Conservation (phyloP, 257 asterid species). For the Jacaranda mimosifolia region DNA sequence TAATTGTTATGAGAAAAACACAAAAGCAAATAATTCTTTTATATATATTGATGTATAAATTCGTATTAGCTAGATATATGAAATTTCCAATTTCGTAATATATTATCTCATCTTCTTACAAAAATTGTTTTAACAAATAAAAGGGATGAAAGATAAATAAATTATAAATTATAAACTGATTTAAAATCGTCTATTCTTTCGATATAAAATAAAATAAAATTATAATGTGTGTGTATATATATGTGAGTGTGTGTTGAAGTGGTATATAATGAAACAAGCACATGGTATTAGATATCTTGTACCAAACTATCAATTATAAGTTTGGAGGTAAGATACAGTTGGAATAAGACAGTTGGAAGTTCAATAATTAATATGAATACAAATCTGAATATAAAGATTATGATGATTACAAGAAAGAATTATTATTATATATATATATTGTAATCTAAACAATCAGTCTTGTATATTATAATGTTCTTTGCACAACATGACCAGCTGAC, state of each 20-base stretch:
- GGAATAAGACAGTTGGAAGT: neutral
- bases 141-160: no score
- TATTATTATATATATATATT: neutral
- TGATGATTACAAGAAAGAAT: conserved; percentile 1
- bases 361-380: conserved; percentile 19
- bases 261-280: neutral
- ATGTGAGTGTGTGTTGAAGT: neutral
- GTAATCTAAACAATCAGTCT: neutral
- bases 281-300: neutral
- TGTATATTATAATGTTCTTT: neutral
- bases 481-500: neutral
- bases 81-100: no score
- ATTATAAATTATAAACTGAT: no score
- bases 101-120: no score
- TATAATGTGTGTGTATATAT: no score
- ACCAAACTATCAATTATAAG: neutral
- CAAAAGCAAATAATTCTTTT: no score
- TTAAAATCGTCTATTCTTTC: no score
- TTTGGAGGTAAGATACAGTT: neutral
- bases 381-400: neutral
- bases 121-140: no score
- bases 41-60: no score
- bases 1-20: no score
- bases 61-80: no score
- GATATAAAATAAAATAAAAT: no score